Percentiles rank a stretch among this genome's conserved stretches.
Evolutionary conservation across 2,329 filamentous ascomycete species (phyloP).

Genomic region (Thermoascus crustaceus): DNA sequence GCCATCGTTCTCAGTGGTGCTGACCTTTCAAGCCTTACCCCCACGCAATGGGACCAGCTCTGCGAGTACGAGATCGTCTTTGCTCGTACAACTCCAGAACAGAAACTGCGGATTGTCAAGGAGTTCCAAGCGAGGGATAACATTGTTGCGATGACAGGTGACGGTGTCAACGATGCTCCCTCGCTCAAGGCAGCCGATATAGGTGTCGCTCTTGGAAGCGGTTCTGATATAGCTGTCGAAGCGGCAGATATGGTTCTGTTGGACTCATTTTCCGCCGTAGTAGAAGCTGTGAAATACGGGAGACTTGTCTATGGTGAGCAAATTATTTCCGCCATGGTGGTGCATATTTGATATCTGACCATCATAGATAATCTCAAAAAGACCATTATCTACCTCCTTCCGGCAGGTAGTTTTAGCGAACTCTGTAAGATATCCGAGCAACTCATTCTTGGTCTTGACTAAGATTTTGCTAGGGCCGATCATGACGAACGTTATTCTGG

Average conservation of each 20-base stretch:
- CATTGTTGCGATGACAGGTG: conserved; percentile 47
- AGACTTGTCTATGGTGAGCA: conserved; percentile 57
- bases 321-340: not conserved
- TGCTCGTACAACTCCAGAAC: conserved; percentile 66
- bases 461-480: conserved; percentile 51
- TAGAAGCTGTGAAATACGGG: conserved; percentile 64
- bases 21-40: conserved; percentile 58
- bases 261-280: conserved; percentile 63
- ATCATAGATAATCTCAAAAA: conserved; percentile 64
- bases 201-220: conserved; percentile 51
- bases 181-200: conserved; percentile 47
- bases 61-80: conserved; percentile 66
- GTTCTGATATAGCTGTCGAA: conserved; percentile 55
- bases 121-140: conserved; percentile 58
- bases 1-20: conserved; percentile 58
- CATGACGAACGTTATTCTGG: conserved; percentile 63
- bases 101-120: conserved; percentile 71
- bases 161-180: conserved; percentile 37
- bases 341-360: conserved; percentile 3
- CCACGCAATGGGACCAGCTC: conserved; percentile 61
- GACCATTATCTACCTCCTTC: conserved; percentile 64
- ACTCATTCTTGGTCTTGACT: conserved; percentile 5
- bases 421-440: conserved; percentile 37
- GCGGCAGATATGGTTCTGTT: conserved; percentile 55
- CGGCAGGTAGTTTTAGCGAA: conserved; percentile 65